phyloP scores from a whole-genome alignment of 371 early-diverging fungal species.

The Mucor lusitanicus region DNA sequence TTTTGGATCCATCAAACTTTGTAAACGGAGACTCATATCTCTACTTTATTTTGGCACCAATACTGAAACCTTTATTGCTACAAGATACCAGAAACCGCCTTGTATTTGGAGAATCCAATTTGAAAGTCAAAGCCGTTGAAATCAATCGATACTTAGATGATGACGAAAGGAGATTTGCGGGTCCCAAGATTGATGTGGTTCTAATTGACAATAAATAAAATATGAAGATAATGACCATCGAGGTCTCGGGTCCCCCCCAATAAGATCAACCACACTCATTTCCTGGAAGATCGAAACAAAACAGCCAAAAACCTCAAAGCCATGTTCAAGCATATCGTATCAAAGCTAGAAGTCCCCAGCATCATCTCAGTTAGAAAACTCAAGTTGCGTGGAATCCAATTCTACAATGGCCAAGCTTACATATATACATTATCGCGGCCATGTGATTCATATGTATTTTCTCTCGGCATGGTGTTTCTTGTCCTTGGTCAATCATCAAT shows the following conservation, averaged over 20 bases:
- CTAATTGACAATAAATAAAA: slow-evolving; percentile 9
- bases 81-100: slow-evolving; percentile 1
- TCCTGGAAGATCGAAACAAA: slow-evolving; percentile 10
- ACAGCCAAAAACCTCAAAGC: background rate
- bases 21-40: slow-evolving; percentile 6
- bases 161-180: slow-evolving; percentile 9
- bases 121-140: slow-evolving; percentile 12
- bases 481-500: too few species aligned
- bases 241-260: slow-evolving; percentile 10
- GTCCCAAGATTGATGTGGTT: slow-evolving; percentile 15
- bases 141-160: slow-evolving; percentile 7
- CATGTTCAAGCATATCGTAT: too few species aligned
- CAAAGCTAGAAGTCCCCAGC: too few species aligned
- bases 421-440: too few species aligned
- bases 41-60: slow-evolving; percentile 7
- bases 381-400: too few species aligned
- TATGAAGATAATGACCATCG: slow-evolving; percentile 9
- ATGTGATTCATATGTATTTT: too few species aligned
- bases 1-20: background rate
- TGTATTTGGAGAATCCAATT: slow-evolving; percentile 11
- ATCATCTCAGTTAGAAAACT: too few species aligned
- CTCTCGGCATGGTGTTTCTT: too few species aligned
- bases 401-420: too few species aligned
- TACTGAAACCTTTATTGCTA: slow-evolving; percentile 6
- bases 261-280: background rate